Evolutionary conservation across 257 asterid species (phyloP).

Genomic region (Henckelia pumila): DNA sequence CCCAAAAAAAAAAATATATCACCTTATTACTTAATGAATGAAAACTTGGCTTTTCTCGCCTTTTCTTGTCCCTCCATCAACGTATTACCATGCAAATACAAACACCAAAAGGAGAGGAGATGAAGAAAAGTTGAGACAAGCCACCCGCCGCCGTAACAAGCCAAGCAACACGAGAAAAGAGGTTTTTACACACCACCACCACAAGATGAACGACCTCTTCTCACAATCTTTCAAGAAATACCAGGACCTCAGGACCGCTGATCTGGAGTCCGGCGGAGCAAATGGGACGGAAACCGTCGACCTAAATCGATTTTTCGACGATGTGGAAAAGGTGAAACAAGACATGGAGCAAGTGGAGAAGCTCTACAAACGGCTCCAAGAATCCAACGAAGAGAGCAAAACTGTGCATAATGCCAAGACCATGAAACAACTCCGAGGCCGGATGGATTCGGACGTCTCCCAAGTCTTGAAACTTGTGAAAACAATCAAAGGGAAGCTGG

Average conservation of each 20-base stretch:
- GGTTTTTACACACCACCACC: conserved; percentile 2
- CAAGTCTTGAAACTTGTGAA: conserved; percentile 50
- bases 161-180: background rate
- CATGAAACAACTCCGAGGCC: conserved; percentile 47
- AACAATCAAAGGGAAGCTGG: conserved; percentile 43
- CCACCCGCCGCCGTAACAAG: conserved; percentile 15
- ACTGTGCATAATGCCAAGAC: conserved; percentile 50
- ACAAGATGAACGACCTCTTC: conserved; percentile 56
- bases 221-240: conserved; percentile 43
- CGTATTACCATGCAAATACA: conserved; percentile 23
- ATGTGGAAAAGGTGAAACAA: conserved; percentile 45
- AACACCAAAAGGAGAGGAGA: conserved; percentile 32
- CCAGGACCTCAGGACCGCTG: conserved; percentile 34
- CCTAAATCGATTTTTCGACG: conserved; percentile 48
- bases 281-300: conserved; percentile 44
- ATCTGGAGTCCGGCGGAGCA: conserved; percentile 41
- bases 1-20: conserved; percentile 19
- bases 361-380: conserved; percentile 49
- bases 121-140: conserved; percentile 36
- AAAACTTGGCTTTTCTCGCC: conserved; percentile 37
- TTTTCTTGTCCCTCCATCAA: conserved; percentile 52
- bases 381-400: conserved; percentile 45
- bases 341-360: conserved; percentile 49
- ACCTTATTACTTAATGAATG: conserved; percentile 27
- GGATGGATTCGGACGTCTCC: conserved; percentile 49